Conservation (phyloP, 176 grass and related monocot genomes). For the Oryza meridionalis region DNA sequence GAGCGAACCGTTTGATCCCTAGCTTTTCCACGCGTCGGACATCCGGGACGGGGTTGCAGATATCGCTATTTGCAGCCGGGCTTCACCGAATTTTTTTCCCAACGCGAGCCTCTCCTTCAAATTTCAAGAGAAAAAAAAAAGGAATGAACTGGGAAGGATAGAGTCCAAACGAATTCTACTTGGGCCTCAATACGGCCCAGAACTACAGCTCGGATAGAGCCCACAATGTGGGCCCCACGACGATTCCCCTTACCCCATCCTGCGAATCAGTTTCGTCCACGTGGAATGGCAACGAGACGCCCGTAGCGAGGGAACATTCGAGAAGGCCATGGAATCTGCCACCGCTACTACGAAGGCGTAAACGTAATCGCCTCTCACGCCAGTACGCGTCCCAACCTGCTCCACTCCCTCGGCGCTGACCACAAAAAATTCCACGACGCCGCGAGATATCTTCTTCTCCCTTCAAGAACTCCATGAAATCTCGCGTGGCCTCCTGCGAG, state of each 20-base stretch:
- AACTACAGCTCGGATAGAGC: too few species aligned
- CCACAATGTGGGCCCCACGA: neutral
- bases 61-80: too few species aligned
- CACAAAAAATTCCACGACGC: conserved; percentile 22
- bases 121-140: too few species aligned
- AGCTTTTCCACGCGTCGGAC: too few species aligned
- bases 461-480: conserved; percentile 26
- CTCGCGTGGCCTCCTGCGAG: neutral
- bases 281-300: neutral
- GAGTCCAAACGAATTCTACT: neutral
- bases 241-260: neutral
- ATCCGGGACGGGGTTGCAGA: too few species aligned
- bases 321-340: neutral
- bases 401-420: conserved; percentile 17
- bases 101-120: too few species aligned
- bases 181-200: neutral
- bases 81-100: too few species aligned
- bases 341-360: neutral
- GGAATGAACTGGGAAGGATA: too few species aligned
- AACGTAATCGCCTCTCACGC: neutral
- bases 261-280: neutral
- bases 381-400: neutral
- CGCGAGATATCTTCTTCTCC: neutral
- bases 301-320: neutral
- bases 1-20: too few species aligned